Evolutionary conservation across 2,329 filamentous ascomycete species (phyloP).

Genomic region (Biscogniauxia marginata): DNA sequence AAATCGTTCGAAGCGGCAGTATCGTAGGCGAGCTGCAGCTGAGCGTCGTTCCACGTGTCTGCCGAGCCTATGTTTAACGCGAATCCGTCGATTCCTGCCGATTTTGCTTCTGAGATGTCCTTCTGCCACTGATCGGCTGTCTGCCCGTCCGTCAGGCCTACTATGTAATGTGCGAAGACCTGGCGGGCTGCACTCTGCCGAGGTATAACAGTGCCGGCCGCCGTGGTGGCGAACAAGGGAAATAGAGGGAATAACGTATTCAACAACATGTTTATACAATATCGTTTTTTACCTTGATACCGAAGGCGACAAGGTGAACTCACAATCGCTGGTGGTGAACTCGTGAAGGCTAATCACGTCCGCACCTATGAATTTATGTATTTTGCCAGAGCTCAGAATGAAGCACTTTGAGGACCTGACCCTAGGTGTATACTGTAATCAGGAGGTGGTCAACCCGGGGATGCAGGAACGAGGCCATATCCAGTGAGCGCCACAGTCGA

Average conservation of each 20-base stretch:
- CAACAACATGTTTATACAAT: constrained; percentile 5
- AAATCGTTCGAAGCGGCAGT: constrained; percentile 32
- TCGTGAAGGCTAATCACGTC: no score
- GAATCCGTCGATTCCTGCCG: constrained; percentile 29
- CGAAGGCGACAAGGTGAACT: no score
- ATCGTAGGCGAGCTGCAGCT: constrained; percentile 33
- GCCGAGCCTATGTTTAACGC: constrained; percentile 26
- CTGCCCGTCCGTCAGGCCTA: constrained; percentile 28
- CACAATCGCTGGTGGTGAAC: no score
- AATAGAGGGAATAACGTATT: constrained; percentile 6
- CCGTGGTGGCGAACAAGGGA: constrained; percentile 15
- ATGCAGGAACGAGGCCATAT: no score
- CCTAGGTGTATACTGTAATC: no score
- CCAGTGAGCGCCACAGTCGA: no score
- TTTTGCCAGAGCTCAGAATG: no score
- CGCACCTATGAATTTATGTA: no score
- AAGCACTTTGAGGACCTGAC: no score
- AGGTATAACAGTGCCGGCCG: constrained; percentile 7
- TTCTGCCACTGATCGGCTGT: constrained; percentile 25
- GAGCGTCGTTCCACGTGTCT: constrained; percentile 25
- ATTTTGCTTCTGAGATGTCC: constrained; percentile 27
- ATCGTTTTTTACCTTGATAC: no score
- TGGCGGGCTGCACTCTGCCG: constrained; percentile 12
- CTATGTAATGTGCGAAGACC: constrained; percentile 32
- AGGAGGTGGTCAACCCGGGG: no score